These are phyloP conservation scores for Avena atlantica DNA, from an alignment of 176 grass and related monocot species.

Conservation along the genomic window DNA sequence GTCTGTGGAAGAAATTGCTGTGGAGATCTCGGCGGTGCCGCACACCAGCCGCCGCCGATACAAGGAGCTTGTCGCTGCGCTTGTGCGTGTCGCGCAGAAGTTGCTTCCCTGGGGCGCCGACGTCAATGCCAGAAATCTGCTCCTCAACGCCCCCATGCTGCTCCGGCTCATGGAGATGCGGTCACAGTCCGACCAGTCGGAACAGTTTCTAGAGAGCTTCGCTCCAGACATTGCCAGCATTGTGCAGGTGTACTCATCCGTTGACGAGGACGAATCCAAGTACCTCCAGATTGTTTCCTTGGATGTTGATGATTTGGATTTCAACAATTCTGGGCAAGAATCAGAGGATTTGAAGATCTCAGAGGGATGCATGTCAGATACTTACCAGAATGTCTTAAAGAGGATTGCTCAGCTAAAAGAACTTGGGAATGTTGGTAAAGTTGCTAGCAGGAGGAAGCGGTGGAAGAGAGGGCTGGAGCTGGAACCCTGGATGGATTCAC, in stretches of 20 bases:
- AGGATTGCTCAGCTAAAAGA: slow-evolving; percentile 61
- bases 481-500: slow-evolving; percentile 44
- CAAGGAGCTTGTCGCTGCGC: slow-evolving; percentile 51
- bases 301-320: slow-evolving; percentile 32
- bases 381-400: slow-evolving; percentile 72
- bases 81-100: slow-evolving; percentile 51
- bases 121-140: slow-evolving; percentile 56
- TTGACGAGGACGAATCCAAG: slow-evolving; percentile 40
- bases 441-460: slow-evolving; percentile 52
- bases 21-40: slow-evolving; percentile 48
- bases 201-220: slow-evolving; percentile 44
- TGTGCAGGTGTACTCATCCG: slow-evolving; percentile 20
- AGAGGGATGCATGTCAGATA: slow-evolving; percentile 55
- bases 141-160: slow-evolving; percentile 50
- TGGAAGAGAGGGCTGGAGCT: slow-evolving; percentile 41
- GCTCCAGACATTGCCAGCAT: slow-evolving; percentile 37
- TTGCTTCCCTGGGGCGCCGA: slow-evolving; percentile 67
- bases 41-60: slow-evolving; percentile 52
- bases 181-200: slow-evolving; percentile 31
- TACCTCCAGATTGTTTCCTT: slow-evolving; percentile 46
- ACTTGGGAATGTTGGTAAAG: slow-evolving; percentile 60
- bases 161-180: slow-evolving; percentile 63
- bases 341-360: slow-evolving; percentile 57
- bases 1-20: slow-evolving; percentile 56
- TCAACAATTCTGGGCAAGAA: slow-evolving; percentile 42